Percentiles rank a stretch among this genome's conserved stretches.
phyloP scores from a whole-genome alignment of 2,329 filamentous ascomycete species.

The Scytalidium sp. region DNA sequence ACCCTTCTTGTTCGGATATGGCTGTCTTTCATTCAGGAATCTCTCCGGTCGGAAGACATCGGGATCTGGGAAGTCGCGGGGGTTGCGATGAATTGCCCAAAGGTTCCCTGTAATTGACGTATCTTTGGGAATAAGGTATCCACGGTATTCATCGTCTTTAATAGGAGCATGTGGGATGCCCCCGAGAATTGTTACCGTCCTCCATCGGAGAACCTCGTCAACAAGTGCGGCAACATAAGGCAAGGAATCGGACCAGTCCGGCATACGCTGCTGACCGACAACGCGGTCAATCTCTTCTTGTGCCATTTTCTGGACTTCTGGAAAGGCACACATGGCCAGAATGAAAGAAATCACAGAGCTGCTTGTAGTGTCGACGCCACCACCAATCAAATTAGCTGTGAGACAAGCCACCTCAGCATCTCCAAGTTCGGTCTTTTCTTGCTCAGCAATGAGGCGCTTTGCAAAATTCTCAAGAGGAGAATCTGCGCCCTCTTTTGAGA shows the following conservation, averaged over 20 bases:
- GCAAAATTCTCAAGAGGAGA: neutral
- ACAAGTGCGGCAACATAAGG: constrained; percentile 37
- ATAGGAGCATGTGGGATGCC: constrained; percentile 21
- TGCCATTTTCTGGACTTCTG: constrained; percentile 43
- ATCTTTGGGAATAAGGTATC: constrained; percentile 26
- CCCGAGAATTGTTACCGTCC: constrained; percentile 23
- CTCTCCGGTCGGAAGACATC: constrained; percentile 1
- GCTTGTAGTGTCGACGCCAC: constrained; percentile 33
- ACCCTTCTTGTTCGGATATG: neutral
- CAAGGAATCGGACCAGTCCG: constrained; percentile 23
- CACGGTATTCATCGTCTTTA: constrained; percentile 27
- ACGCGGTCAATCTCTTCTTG: constrained; percentile 44
- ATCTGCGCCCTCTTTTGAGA: neutral
- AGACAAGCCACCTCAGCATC: neutral
- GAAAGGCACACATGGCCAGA: constrained; percentile 28
- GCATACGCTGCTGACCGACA: constrained; percentile 42
- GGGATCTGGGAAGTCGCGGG: neutral
- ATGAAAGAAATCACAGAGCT: constrained; percentile 35
- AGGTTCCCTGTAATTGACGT: constrained; percentile 27
- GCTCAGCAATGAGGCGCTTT: neutral
- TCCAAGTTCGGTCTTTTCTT: neutral
- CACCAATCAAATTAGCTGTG: neutral
- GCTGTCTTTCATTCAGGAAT: neutral
- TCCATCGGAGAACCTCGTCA: constrained; percentile 40
- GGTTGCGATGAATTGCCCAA: constrained; percentile 12